Percentiles rank a stretch among this genome's conserved stretches.
phyloP scores from a whole-genome alignment of 1,284 basidiomycete genomes.

The Lentinus polychrous region DNA sequence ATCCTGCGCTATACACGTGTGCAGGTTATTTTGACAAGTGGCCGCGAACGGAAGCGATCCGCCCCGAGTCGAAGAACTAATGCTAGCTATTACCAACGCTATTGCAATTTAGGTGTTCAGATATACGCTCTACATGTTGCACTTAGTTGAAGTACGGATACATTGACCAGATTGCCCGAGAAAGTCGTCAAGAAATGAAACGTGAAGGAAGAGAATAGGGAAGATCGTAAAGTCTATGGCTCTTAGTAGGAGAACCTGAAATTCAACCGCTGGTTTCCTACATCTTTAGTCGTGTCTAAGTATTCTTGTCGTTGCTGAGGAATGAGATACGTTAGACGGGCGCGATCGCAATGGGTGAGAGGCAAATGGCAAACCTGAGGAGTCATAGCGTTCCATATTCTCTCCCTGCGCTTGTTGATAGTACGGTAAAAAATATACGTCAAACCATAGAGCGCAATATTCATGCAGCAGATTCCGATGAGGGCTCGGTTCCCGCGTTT shows the following conservation, averaged over 20 bases:
- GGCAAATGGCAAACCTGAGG: constrained; percentile 32
- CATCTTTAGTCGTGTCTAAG: constrained; percentile 48
- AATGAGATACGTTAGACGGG: not conserved
- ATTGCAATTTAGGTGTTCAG: too few species aligned
- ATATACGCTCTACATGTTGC: not conserved
- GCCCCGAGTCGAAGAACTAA: too few species aligned
- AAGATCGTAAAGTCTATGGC: not conserved
- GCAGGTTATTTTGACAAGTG: constrained; percentile 5
- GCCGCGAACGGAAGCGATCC: not conserved
- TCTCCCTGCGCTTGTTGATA: constrained; percentile 45
- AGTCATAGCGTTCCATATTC: constrained; percentile 46
- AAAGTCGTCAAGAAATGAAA: not conserved
- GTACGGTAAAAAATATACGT: constrained; percentile 50
- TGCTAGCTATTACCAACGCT: too few species aligned
- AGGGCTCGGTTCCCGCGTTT: constrained; percentile 32
- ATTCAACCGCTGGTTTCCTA: constrained; percentile 50
- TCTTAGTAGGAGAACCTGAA: constrained; percentile 51
- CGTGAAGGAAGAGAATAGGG: not conserved
- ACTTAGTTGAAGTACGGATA: not conserved
- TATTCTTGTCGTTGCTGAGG: constrained; percentile 47
- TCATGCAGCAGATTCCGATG: constrained; percentile 29
- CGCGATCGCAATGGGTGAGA: not conserved
- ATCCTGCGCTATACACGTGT: too few species aligned
- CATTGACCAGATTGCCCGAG: not conserved
- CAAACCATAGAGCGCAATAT: constrained; percentile 41